Base-by-base conservation (phyloP, 208 protist species). In the Crithidia mellificae region DNA sequence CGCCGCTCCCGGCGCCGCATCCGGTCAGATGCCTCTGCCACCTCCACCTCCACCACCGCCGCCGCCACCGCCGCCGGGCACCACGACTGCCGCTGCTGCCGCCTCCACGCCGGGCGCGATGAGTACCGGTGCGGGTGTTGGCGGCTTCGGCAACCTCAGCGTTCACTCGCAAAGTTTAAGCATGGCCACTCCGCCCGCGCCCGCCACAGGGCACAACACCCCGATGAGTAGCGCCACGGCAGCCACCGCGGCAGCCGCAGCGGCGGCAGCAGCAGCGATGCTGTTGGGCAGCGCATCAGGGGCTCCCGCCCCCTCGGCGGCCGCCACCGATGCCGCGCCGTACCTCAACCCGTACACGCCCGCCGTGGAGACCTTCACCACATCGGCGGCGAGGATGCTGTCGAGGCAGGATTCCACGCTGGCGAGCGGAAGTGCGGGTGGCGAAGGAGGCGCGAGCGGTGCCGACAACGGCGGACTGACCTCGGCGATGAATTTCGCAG, bases 351-450 rank as follows among this genome's bases (percentile, higher is more conserved):
- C 44, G 9, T 22, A 39, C 6, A 29, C 50, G 44, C 43, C 63
- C 0, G 44, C 56, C 6, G 69, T 76, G 22, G 46, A 57, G 50
- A 46, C 63, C n/a, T 76, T 76, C 55, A 76, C 70, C 25, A 64
- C 70, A 25, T 63, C 70, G 41, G 70, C 55, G 17, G 63, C 70
- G 29, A 57, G 30, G 9, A 56, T 70, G 63, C 24, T 76, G 36
- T 57, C 63, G 32, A 30, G 43, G 30, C 58, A 58, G 47, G 50
- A 36, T 29, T n/a, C 43, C 15, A 22, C 47, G 2, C 50, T 20
- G 30, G 34, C 19, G 6, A 22, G 19, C 41, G 30, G 11, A 20
- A 27, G 6, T 4, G 24, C 8, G 7, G 17, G 39, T 19, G 3
- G 27, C 30, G 46, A 29, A 30, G 32, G 20, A 20, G 61, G 7